Evolutionary conservation across 305 asterid genomes (phyloP).

Genomic region (Fraxinus angustifolia): DNA sequence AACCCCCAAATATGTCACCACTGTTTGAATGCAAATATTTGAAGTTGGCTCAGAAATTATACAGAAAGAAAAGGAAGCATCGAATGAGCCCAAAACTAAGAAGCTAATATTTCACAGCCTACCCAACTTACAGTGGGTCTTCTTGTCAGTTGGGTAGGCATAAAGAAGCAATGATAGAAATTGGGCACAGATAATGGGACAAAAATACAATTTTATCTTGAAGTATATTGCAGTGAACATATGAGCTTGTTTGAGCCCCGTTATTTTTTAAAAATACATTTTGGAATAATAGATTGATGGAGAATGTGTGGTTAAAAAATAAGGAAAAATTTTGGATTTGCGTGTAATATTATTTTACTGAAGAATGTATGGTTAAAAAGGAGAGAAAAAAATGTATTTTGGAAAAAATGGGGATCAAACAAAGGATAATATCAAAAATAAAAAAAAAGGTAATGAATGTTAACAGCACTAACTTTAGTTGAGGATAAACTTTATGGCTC

Average conservation of each 20-base stretch:
- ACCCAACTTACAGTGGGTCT: background rate
- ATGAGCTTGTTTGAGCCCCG: too few relatives aligned
- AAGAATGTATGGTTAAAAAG: too few relatives aligned
- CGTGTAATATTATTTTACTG: too few relatives aligned
- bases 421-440: background rate
- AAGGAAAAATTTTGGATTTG: too few relatives aligned
- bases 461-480: background rate
- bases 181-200: background rate
- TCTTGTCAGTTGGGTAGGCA: background rate
- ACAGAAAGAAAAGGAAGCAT: background rate
- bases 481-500: background rate
- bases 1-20: background rate
- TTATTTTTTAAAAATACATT: too few relatives aligned
- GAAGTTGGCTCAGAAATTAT: background rate
- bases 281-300: too few relatives aligned
- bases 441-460: background rate
- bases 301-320: too few relatives aligned
- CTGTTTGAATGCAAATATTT: background rate
- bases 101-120: conserved; percentile 1
- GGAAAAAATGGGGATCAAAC: too few relatives aligned
- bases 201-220: background rate
- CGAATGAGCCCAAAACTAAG: background rate
- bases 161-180: background rate
- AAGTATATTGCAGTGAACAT: background rate
- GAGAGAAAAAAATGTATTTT: too few relatives aligned